Base-by-base conservation (phyloP, 176 grass and related monocot genomes). In the Phyllostachys edulis region DNA sequence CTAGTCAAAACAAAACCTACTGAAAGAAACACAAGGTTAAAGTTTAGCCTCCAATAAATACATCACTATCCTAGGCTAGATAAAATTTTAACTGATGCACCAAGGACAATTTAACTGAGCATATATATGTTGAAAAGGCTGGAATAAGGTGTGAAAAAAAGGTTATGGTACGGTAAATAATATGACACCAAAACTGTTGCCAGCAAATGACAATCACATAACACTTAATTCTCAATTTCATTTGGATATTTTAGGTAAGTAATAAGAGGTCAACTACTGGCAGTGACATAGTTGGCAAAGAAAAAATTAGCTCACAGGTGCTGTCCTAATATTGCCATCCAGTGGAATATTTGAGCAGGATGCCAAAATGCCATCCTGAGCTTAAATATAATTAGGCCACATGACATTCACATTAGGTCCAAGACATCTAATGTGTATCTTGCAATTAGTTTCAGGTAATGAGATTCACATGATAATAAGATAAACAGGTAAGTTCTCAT, bases 1-100 rank as follows among this genome's bases (percentile, higher is more conserved):
- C 16, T 85, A 51, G 41, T 68, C 64, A 84, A 79, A 56, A 65
- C 38, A 74, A 50, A 84, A 50, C 42, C 45, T 75, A 79, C 15
- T 61, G 16, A 34, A 77, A 38, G 3, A 71, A 78, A 70, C 65
- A 86, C 7, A 79, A 77, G 21, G 13, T 14, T 76, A 27, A 12
- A 78, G 32, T 26, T 39, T 17, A 46, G 11, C 46, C 66, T 84
- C 20, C 26, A 88, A 83, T 82, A 63, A 36, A 4, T 15, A 72
- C 73, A 63, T 54, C 44, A 16, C 5, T 78, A 34, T 63, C 75
- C 18, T 37, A 72, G 37, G 18, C 12, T 24, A 59, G 13, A 57
- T 67, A 26, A 74, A 21, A 15, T 77, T 82, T 82, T 27, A 32
- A 34, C 12, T 29, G 10, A 63, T 24, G 11, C 23, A 17, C 11